Evolutionary conservation across 2,329 filamentous ascomycete genomes (phyloP).

Genomic region (Tolypocladium capitatum): DNA sequence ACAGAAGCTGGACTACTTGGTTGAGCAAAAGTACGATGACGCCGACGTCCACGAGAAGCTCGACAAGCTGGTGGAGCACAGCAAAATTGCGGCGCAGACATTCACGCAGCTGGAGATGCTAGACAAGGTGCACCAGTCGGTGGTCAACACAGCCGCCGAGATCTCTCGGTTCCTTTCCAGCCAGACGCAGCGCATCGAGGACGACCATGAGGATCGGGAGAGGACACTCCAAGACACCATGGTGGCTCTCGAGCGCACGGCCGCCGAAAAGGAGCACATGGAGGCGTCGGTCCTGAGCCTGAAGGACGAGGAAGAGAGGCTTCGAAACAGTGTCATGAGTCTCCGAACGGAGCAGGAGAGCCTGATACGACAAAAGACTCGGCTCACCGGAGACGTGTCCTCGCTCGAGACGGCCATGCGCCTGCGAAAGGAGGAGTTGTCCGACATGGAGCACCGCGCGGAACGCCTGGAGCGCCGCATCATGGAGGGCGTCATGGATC

Average conservation of each 20-base stretch:
- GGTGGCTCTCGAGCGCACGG: slow-evolving; percentile 65
- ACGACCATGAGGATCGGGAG: slow-evolving; percentile 68
- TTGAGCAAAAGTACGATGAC: slow-evolving; percentile 46
- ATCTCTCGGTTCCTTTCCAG: slow-evolving; percentile 69
- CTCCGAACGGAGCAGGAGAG: slow-evolving; percentile 61
- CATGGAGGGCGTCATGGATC: slow-evolving; percentile 88
- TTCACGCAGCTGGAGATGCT: slow-evolving; percentile 67
- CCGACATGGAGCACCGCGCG: slow-evolving; percentile 79
- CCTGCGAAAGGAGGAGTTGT: slow-evolving; percentile 80
- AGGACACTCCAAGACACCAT: slow-evolving; percentile 68
- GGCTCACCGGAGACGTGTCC: slow-evolving; percentile 73
- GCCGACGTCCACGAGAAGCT: slow-evolving; percentile 23
- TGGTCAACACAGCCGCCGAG: slow-evolving; percentile 71
- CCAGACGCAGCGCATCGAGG: slow-evolving; percentile 60
- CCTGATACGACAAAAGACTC: slow-evolving; percentile 63
- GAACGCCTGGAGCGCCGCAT: slow-evolving; percentile 85
- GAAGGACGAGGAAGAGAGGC: slow-evolving; percentile 37
- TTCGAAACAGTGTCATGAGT: slow-evolving; percentile 41
- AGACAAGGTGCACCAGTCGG: slow-evolving; percentile 78
- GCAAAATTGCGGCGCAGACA: slow-evolving; percentile 52
- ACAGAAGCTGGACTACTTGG: slow-evolving; percentile 15
- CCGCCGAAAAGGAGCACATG: slow-evolving; percentile 50
- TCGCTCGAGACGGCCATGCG: slow-evolving; percentile 82
- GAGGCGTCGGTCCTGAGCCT: slow-evolving; percentile 39
- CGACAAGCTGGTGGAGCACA: slow-evolving; percentile 45